Percentiles rank a stretch among this genome's conserved stretches.
Evolutionary conservation across 1,139 yeast genomes (phyloP).

Genomic region (Scheffersomyces segobiensis): DNA sequence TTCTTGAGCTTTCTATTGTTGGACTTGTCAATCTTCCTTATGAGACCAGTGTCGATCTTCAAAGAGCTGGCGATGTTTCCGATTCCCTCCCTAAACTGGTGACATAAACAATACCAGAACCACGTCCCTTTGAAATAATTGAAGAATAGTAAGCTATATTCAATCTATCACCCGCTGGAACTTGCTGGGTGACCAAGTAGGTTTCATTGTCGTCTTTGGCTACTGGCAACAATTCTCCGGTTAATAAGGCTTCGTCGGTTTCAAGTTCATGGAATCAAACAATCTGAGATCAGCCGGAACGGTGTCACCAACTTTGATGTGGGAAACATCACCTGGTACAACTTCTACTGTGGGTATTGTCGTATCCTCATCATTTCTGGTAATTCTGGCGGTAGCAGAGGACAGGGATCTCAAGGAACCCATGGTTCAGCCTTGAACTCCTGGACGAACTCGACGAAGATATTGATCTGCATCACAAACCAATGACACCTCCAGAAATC

Average conservation of each 20-base stretch:
- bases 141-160: constrained; percentile 76
- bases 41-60: constrained; percentile 25
- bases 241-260: constrained; percentile 76
- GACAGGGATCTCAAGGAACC: constrained; percentile 68
- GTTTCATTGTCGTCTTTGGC: constrained; percentile 49
- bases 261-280: constrained; percentile 61
- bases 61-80: constrained; percentile 75
- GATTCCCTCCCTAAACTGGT: constrained; percentile 72
- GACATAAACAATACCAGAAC: constrained; percentile 62
- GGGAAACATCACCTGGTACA: constrained; percentile 76
- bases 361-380: constrained; percentile 60
- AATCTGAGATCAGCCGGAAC: constrained; percentile 76
- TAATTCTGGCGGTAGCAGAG: constrained; percentile 71
- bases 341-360: constrained; percentile 67
- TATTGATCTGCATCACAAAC: constrained; percentile 66
- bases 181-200: constrained; percentile 35
- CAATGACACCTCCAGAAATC: constrained; percentile 84
- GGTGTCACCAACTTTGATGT: constrained; percentile 72
- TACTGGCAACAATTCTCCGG: constrained; percentile 83
- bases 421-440: constrained; percentile 82
- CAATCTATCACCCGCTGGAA: constrained; percentile 75
- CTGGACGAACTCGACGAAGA: constrained; percentile 69
- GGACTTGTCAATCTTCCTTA: constrained; percentile 26
- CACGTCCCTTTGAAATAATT: constrained; percentile 76
- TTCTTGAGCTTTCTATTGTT: constrained; percentile 7